Evolutionary conservation across 768 basidiomycete species (phyloP), one percentile per base, ranked within the genome.

Genomic region (Mrakia gelida): DNA sequence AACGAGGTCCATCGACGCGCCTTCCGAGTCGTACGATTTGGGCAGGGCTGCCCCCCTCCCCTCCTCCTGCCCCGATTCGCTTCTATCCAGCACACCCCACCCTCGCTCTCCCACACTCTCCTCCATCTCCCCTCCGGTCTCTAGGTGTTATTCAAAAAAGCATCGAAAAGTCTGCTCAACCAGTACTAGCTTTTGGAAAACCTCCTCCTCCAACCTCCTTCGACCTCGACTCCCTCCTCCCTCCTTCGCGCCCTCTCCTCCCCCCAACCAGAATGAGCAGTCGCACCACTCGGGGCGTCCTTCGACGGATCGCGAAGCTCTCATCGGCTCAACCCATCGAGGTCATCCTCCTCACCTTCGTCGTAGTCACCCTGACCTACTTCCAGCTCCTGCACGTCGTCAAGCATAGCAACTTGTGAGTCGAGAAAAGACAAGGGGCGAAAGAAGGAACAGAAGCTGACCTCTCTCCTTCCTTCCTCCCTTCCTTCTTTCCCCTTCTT

Each of bases 361-460:
- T 95, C 82, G 84, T 95, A 79, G 92, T 92, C 30, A 98, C 97
- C 0, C 88, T 98, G 73, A 92, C 93, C 68, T 98, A 98, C 85
- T 97, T 98, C 84, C 94, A 96, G 82, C 88, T 97, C 81, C 89
- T 99, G 79, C 89, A 89, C 76, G 92, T 92, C 73, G 92, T 98
- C 82, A 95, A 95, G 82, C 90, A 94, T 82, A 93, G 92, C 0
- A 88, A 92, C 73, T 84, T 85, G 82, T 82, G 65, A 80, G 82
- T 81, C 13, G 52, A 34, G 49, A 75, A 38, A 54, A 8, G 62
- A 63, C 54, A 41, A 68, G 41, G 54, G 68, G 54, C 11, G 8
- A 18, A 59, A 59, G 65, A 3, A n/a, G 18, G 30, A 41, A 9
- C 15, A 18, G 32, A 18, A 52, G 26, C 75, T 41, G 32, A 23